Evolutionary conservation across 371 early-diverging fungal genomes (phyloP).

Genomic region (Mortierella sp.): DNA sequence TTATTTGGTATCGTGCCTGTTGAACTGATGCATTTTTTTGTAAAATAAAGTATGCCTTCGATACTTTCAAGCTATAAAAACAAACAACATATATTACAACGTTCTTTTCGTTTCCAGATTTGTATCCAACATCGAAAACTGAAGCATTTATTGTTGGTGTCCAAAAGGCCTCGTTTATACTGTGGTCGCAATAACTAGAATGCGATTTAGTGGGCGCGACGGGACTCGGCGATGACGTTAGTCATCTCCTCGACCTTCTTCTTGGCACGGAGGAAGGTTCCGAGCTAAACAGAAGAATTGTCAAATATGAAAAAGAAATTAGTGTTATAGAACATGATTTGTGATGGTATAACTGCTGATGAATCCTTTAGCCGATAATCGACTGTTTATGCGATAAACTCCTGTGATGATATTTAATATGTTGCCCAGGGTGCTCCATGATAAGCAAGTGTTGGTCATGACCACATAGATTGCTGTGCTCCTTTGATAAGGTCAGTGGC

Average conservation of each 20-base stretch:
- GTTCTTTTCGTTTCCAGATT: neutral
- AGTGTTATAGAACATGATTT: neutral
- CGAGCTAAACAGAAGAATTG: conserved; percentile 73
- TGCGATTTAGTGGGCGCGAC: conserved; percentile 76
- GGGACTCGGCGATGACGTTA: conserved; percentile 94
- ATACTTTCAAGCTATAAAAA: neutral
- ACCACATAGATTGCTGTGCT: no score
- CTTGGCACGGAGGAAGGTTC: conserved; percentile 98
- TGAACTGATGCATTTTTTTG: no score
- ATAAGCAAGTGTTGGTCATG: no score
- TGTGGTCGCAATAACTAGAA: conserved; percentile 2
- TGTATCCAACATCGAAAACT: conserved; percentile 19
- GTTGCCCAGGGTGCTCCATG: no score
- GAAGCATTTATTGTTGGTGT: conserved; percentile 26
- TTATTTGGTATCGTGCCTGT: no score
- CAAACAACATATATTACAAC: neutral
- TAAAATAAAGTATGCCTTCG: no score
- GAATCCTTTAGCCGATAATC: neutral
- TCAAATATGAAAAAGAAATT: neutral
- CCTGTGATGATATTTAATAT: no score
- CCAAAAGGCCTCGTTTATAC: conserved; percentile 10
- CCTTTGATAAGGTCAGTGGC: no score
- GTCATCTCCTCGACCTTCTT: conserved; percentile 98
- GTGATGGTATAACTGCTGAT: neutral
- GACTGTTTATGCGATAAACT: no score